phyloP scores from a whole-genome alignment of 2,329 filamentous ascomycete genomes.

The Cephalotrichum gorgonifer region DNA sequence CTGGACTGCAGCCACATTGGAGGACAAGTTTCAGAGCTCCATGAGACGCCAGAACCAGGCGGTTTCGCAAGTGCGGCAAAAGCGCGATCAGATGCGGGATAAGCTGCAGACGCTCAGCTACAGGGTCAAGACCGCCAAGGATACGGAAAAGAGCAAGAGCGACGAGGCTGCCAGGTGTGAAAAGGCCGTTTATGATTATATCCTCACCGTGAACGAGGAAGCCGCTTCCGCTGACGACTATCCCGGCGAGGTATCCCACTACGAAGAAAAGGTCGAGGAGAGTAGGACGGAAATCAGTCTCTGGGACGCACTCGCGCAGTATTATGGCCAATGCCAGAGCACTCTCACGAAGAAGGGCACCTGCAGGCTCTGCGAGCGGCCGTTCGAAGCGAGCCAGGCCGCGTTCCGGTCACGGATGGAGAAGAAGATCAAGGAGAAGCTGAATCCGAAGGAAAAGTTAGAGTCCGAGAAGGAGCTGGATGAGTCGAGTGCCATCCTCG shows the following conservation, averaged over 20 bases:
- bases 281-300: conserved; percentile 58
- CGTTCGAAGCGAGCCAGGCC: conserved; percentile 50
- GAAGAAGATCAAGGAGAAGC: conserved; percentile 54
- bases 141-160: conserved; percentile 53
- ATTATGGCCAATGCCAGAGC: conserved; percentile 59
- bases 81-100: conserved; percentile 59
- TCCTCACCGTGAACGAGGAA: conserved; percentile 32
- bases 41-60: conserved; percentile 46
- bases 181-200: conserved; percentile 38
- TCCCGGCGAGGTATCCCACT: conserved; percentile 35
- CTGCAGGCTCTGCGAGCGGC: conserved; percentile 67
- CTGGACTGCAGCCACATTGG: conserved; percentile 63
- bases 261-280: conserved; percentile 47
- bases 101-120: conserved; percentile 71
- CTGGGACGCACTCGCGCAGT: conserved; percentile 58
- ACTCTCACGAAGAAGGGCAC: conserved; percentile 57
- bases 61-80: conserved; percentile 55
- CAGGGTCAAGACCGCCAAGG: conserved; percentile 54
- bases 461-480: conserved; percentile 53
- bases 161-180: conserved; percentile 53
- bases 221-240: conserved; percentile 42
- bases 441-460: conserved; percentile 51
- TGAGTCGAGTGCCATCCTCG: conserved; percentile 36
- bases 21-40: conserved; percentile 56
- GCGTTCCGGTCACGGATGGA: conserved; percentile 52